Evolutionary conservation across 2,329 filamentous ascomycete genomes (phyloP).

Genomic region (Myrmaecium sp.): DNA sequence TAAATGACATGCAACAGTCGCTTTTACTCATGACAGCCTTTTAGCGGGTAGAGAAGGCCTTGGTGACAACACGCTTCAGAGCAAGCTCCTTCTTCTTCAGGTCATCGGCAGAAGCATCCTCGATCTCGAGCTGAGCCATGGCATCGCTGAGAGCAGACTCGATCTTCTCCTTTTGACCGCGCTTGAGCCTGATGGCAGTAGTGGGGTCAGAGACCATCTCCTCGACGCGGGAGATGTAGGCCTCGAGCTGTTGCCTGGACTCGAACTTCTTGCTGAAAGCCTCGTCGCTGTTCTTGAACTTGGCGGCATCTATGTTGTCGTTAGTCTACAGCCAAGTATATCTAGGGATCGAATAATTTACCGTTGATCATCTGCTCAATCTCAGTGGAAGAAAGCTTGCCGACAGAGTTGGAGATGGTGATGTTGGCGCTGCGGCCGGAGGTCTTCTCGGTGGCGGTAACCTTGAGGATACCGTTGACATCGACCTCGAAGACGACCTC

Average conservation of each 20-base stretch:
- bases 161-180: constrained; percentile 98
- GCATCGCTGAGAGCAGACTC: constrained; percentile 92
- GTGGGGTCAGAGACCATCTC: constrained; percentile 96
- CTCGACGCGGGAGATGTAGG: constrained; percentile 96
- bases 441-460: constrained; percentile 97
- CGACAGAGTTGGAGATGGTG: constrained; percentile 98
- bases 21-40: constrained; percentile 2
- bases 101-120: constrained; percentile 81
- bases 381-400: constrained; percentile 85
- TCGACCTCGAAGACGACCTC: constrained; percentile 99
- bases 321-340: constrained; percentile 3
- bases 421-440: constrained; percentile 98
- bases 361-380: constrained; percentile 96
- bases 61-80: constrained; percentile 94
- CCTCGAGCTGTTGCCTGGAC: constrained; percentile 97
- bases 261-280: constrained; percentile 99
- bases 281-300: constrained; percentile 97
- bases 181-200: constrained; percentile 94
- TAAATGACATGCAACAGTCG: no score
- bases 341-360: constrained; percentile 22
- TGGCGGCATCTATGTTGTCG: constrained; percentile 56
- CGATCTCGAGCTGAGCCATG: constrained; percentile 93
- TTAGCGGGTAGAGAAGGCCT: constrained; percentile 91
- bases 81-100: constrained; percentile 99
- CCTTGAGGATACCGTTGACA: constrained; percentile 99